A percentile compares a stretch with the other conserved stretches of the same genome.
Conservation (phyloP, 129 eudicot species). For the Artemisia tridentata region DNA sequence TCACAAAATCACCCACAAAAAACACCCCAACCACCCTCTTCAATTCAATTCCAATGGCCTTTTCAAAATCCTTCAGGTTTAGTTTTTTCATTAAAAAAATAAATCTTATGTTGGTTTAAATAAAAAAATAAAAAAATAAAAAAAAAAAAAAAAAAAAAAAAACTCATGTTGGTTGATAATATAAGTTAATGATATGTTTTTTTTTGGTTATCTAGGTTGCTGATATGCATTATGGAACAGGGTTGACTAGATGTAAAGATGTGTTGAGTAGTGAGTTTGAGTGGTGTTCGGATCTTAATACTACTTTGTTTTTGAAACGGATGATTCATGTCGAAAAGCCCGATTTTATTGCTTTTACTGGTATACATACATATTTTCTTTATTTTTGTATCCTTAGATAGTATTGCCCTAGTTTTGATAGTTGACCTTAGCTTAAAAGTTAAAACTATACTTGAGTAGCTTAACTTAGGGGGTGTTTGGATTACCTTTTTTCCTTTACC, state of each 20-base stretch:
- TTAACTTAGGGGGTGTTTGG: too few relatives aligned
- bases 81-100: background rate
- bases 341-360: conserved; percentile 91
- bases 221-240: conserved; percentile 96
- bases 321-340: conserved; percentile 81
- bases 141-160: background rate
- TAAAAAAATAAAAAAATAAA: background rate
- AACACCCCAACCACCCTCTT: conserved; percentile 59
- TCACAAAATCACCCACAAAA: conserved; percentile 49
- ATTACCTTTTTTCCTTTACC: too few relatives aligned
- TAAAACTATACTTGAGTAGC: too few relatives aligned
- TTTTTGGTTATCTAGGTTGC: conserved; percentile 60
- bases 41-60: conserved; percentile 78
- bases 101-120: background rate
- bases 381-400: background rate
- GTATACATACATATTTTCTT: conserved; percentile 28
- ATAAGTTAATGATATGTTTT: background rate
- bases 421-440: too few relatives aligned
- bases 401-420: background rate
- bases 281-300: conserved; percentile 76
- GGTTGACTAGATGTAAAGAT: conserved; percentile 81
- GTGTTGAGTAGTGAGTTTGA: conserved; percentile 60
- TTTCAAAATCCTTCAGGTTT: conserved; percentile 91
- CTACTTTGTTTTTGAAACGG: conserved; percentile 64
- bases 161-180: background rate